Evolutionary conservation across 2,329 filamentous ascomycete species (phyloP).

Genomic region (Trichoderma koningiopsis): DNA sequence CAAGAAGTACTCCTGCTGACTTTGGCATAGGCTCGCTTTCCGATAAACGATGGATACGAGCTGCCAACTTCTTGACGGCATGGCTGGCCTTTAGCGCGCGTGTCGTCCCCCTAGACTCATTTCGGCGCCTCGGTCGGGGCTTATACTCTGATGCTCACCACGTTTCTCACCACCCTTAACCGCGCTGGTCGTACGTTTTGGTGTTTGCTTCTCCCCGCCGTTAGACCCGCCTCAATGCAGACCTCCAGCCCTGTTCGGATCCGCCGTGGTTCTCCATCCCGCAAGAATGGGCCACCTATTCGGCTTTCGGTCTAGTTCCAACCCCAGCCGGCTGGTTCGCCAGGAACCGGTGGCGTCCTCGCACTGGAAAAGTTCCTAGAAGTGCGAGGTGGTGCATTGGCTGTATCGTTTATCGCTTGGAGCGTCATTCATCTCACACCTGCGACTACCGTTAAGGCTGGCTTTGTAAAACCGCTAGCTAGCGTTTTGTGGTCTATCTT

Average conservation of each 20-base stretch:
- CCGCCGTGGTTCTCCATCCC: neutral
- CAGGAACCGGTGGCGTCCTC: neutral
- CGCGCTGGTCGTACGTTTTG: neutral
- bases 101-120: neutral
- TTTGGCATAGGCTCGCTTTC: neutral
- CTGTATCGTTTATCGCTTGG: neutral
- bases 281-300: neutral
- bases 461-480: neutral
- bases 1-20: neutral
- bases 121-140: neutral
- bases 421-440: neutral
- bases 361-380: neutral
- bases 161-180: neutral
- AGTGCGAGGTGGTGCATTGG: neutral
- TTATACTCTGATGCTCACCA: neutral
- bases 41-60: neutral
- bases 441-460: constrained; percentile 3
- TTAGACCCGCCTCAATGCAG: neutral
- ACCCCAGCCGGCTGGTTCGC: neutral
- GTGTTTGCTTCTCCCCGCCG: neutral
- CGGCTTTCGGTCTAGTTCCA: constrained; percentile 5
- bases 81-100: neutral
- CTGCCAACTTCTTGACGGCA: neutral
- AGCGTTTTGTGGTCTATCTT: neutral
- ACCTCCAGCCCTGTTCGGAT: neutral